Percentiles rank a stretch among this genome's conserved stretches.
Conservation (phyloP, 1,139 yeast species). For the Geotrichum cucujoidarum region DNA sequence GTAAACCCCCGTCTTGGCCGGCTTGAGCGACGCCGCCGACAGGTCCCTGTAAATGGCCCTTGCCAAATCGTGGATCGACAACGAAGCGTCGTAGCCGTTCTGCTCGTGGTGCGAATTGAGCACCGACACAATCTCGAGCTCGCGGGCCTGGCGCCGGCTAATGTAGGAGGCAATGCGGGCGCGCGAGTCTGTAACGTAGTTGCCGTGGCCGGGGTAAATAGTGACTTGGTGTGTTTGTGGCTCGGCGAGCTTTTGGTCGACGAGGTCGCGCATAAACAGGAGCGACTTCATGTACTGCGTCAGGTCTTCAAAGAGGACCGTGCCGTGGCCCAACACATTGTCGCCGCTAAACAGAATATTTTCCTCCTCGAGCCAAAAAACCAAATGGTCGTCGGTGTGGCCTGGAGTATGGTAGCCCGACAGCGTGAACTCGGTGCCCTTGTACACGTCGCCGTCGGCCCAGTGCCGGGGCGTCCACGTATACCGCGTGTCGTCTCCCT, state of each 20-base stretch:
- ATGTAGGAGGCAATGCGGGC: slow-evolving; percentile 35
- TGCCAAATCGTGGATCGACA: slow-evolving; percentile 28
- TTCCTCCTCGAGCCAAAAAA: slow-evolving; percentile 37
- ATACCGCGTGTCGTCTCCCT: slow-evolving; percentile 7
- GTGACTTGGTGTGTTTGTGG: slow-evolving; percentile 12
- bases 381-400: slow-evolving; percentile 39
- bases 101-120: slow-evolving; percentile 18
- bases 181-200: slow-evolving; percentile 33
- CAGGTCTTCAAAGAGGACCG: slow-evolving; percentile 37
- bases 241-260: slow-evolving; percentile 12
- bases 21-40: slow-evolving; percentile 28
- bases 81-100: slow-evolving; percentile 12
- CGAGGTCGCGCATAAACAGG: slow-evolving; percentile 27
- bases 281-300: slow-evolving; percentile 33
- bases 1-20: slow-evolving; percentile 34
- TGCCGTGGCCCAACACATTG: slow-evolving; percentile 39
- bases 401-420: slow-evolving; percentile 38
- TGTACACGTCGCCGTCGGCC: slow-evolving; percentile 30
- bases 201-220: slow-evolving; percentile 43
- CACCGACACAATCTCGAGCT: slow-evolving; percentile 31
- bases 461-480: slow-evolving; percentile 20
- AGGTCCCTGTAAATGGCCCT: slow-evolving; percentile 32
- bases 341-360: slow-evolving; percentile 38
- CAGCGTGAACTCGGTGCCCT: slow-evolving; percentile 34
- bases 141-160: slow-evolving; percentile 36